These are phyloP conservation scores for Cyclotella choctawhatcheeana DNA, from an alignment of 108 stramenopile species.

Conservation along the genomic window DNA sequence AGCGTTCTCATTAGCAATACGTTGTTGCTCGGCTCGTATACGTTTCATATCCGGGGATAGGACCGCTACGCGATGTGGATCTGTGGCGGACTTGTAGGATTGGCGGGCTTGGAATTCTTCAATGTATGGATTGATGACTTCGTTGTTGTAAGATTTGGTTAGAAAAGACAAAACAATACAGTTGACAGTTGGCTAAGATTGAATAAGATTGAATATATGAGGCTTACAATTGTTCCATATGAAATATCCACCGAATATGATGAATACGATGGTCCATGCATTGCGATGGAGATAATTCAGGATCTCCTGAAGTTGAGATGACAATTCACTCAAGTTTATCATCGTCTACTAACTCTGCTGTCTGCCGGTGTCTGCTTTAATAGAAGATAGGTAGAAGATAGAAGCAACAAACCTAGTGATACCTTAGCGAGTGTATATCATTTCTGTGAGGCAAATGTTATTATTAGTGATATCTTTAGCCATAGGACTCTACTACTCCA, in stretches of 20 bases:
- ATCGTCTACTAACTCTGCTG: too few relatives aligned
- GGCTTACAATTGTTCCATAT: slow-evolving; percentile 30
- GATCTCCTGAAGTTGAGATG: neutral
- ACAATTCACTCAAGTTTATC: neutral
- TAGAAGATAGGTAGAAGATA: too few relatives aligned
- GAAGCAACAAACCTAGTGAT: too few relatives aligned
- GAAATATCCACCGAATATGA: slow-evolving; percentile 25
- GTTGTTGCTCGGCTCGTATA: slow-evolving; percentile 46
- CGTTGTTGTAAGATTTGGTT: neutral
- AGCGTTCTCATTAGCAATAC: slow-evolving; percentile 15
- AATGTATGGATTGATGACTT: slow-evolving; percentile 41
- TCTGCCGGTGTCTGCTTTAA: too few relatives aligned
- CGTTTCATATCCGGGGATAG: slow-evolving; percentile 54
- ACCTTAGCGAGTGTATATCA: too few relatives aligned
- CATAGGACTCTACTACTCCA: too few relatives aligned
- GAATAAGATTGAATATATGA: neutral
- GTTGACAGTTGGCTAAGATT: too few relatives aligned
- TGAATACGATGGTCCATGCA: slow-evolving; percentile 57
- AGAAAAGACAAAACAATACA: too few relatives aligned
- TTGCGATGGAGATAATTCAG: slow-evolving; percentile 34
- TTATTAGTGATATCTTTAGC: too few relatives aligned
- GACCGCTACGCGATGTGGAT: slow-evolving; percentile 48
- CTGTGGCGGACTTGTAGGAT: slow-evolving; percentile 50
- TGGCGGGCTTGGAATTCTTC: slow-evolving; percentile 27
- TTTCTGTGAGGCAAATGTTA: too few relatives aligned